Evolutionary conservation across 2,329 filamentous ascomycete genomes (phyloP).

Genomic region (Stromatinia cepivora): DNA sequence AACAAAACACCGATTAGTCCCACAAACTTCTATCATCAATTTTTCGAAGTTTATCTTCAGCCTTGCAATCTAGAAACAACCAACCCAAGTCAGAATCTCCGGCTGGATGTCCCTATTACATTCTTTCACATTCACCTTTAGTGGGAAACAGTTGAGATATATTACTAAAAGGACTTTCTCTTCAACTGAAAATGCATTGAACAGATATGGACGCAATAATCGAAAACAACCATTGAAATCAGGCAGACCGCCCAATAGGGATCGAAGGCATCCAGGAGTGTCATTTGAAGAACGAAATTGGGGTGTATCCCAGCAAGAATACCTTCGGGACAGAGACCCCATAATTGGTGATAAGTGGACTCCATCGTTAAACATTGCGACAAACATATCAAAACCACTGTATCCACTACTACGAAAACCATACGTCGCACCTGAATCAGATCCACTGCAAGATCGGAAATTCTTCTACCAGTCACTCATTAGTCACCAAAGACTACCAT

Average conservation of each 20-base stretch:
- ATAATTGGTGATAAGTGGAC: background rate
- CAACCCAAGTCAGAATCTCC: background rate
- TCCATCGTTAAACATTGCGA: background rate
- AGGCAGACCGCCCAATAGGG: background rate
- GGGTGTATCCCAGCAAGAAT: background rate
- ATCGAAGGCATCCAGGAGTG: background rate
- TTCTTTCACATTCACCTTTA: background rate
- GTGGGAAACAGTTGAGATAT: background rate
- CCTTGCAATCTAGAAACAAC: background rate
- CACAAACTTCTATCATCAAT: background rate
- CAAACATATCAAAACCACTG: background rate
- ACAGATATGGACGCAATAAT: background rate
- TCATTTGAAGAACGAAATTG: background rate
- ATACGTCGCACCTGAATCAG: background rate
- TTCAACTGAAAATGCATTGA: background rate
- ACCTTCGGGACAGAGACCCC: no score
- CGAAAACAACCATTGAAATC: background rate
- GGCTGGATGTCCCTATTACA: slow-evolving; percentile 11
- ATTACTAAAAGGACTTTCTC: background rate
- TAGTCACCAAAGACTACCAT: background rate
- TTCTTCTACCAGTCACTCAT: background rate
- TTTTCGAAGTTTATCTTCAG: slow-evolving; percentile 17
- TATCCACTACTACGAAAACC: background rate
- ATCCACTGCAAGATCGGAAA: background rate
- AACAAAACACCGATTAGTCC: slow-evolving; percentile 2